These are phyloP conservation scores for Alternaria ventricosa DNA, from an alignment of 2,329 filamentous ascomycete genomes.

Conservation along the genomic window DNA sequence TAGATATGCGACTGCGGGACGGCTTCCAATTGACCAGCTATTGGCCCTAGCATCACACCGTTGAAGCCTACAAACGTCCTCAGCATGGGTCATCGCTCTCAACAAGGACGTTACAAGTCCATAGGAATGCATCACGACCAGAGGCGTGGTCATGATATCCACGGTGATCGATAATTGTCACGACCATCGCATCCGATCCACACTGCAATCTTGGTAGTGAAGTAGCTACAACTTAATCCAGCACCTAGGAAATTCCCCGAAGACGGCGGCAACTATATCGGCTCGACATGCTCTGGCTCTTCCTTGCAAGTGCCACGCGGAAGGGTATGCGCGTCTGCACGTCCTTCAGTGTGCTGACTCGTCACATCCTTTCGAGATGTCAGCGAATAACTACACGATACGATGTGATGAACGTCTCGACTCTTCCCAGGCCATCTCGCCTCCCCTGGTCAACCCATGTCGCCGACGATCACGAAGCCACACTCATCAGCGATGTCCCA, in stretches of 20 bases:
- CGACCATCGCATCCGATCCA: not conserved
- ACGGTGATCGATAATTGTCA: not conserved
- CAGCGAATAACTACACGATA: conserved; percentile 1
- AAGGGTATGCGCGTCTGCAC: not conserved
- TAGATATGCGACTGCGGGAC: not conserved
- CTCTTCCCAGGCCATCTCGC: not conserved
- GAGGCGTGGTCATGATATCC: not conserved
- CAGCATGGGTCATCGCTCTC: too few species aligned
- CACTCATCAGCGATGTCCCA: not conserved
- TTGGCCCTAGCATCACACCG: not conserved
- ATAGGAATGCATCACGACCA: not conserved
- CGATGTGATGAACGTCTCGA: not conserved
- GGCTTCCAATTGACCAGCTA: not conserved
- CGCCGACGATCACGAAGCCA: not conserved
- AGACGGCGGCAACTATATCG: conserved; percentile 1
- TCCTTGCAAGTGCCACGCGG: not conserved
- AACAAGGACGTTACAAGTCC: not conserved
- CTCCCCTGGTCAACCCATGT: not conserved
- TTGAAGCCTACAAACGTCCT: not conserved
- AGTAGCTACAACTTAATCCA: not conserved
- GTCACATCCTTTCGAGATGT: not conserved
- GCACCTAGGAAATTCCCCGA: not conserved
- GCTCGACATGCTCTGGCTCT: conserved; percentile 2
- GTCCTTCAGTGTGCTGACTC: conserved; percentile 3
- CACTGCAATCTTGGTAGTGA: not conserved